These are phyloP conservation scores for Mercurialis annua DNA, from an alignment of 345 rosid genomes.

Conservation along the genomic window DNA sequence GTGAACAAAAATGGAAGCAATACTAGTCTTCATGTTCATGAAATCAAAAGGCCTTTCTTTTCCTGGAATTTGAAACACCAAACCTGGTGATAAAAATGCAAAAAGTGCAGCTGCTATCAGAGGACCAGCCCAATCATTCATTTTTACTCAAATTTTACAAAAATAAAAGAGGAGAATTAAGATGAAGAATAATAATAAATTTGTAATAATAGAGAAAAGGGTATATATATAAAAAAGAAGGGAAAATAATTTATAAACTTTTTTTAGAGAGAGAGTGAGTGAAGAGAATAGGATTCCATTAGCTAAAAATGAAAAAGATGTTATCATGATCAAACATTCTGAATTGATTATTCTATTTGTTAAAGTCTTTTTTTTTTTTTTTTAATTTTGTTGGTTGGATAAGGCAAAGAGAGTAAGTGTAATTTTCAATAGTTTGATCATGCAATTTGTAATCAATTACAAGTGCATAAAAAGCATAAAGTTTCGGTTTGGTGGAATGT, in stretches of 20 bases:
- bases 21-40: conserved; percentile 84
- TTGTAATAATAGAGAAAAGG: no score
- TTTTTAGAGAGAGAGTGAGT: no score
- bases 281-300: conserved; percentile 32
- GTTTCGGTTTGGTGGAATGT: conserved; percentile 6
- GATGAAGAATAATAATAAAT: no score
- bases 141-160: conserved; percentile 10
- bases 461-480: not conserved
- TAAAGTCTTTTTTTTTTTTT: no score
- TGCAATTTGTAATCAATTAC: not conserved
- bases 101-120: conserved; percentile 86
- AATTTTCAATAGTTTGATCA: no score
- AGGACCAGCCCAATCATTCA: conserved; percentile 93
- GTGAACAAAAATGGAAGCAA: conserved; percentile 71
- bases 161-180: no score
- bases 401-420: conserved; percentile 27
- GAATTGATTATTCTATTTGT: no score
- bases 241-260: no score
- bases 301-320: no score
- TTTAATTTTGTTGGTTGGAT: conserved; percentile 27
- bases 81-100: conserved; percentile 72
- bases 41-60: conserved; percentile 62
- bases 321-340: no score
- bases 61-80: conserved; percentile 70
- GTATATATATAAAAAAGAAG: no score